Percentiles rank a stretch among this genome's conserved stretches.
phyloP scores from a whole-genome alignment of 1,284 basidiomycete species.

The Trichosporon coremiiforme region DNA sequence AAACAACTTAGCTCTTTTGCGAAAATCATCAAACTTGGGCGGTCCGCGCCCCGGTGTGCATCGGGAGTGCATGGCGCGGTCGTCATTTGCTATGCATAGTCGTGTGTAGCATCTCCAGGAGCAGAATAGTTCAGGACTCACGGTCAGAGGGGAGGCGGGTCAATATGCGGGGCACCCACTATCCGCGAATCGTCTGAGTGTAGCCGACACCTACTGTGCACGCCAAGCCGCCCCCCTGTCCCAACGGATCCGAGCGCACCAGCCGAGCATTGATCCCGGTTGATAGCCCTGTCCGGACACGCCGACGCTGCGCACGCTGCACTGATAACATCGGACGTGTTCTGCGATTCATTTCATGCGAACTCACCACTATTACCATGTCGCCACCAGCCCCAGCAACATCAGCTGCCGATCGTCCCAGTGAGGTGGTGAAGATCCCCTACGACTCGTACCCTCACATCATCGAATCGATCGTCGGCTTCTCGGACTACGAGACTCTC shows the following conservation, averaged over 20 bases:
- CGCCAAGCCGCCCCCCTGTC: too few relatives aligned
- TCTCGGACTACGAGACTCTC: neutral
- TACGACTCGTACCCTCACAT: neutral
- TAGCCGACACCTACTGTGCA: too few relatives aligned
- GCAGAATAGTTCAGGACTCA: too few relatives aligned
- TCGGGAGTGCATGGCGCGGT: slow-evolving; percentile 16
- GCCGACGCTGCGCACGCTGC: too few relatives aligned
- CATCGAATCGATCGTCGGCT: neutral
- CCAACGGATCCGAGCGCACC: too few relatives aligned
- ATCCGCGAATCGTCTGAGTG: too few relatives aligned
- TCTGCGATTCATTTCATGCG: too few relatives aligned
- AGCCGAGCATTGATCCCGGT: too few relatives aligned
- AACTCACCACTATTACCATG: neutral
- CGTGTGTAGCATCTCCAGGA: neutral
- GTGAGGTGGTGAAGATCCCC: neutral
- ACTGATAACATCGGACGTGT: too few relatives aligned
- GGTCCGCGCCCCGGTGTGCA: slow-evolving; percentile 11
- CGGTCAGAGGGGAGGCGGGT: too few relatives aligned
- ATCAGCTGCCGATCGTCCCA: neutral
- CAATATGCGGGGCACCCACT: too few relatives aligned
- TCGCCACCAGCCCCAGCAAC: neutral
- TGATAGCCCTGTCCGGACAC: too few relatives aligned
- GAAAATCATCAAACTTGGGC: slow-evolving; percentile 1
- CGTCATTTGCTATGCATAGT: slow-evolving; percentile 12
- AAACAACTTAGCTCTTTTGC: slow-evolving; percentile 10